These are phyloP conservation scores for Zarea fungicola DNA, from an alignment of 2,329 filamentous ascomycete species.

Conservation along the genomic window DNA sequence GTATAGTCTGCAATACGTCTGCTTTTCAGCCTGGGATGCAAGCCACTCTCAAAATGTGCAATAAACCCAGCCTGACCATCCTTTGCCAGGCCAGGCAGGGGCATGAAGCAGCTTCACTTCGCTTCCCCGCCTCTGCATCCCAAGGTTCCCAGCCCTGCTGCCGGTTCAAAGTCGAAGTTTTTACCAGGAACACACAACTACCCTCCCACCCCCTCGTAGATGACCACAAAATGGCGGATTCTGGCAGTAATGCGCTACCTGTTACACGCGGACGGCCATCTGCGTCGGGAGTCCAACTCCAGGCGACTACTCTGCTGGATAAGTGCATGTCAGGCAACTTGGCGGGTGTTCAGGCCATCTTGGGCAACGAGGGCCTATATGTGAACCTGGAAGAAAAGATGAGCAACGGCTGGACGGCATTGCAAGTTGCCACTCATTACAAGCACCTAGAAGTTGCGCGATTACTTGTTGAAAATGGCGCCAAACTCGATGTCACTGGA, in stretches of 20 bases:
- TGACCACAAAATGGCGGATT: neutral
- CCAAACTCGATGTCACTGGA: neutral
- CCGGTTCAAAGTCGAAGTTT: no score
- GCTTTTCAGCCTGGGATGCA: no score
- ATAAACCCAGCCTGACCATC: no score
- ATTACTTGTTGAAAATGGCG: neutral
- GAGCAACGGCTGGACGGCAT: neutral
- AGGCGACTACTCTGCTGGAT: neutral
- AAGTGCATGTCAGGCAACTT: neutral
- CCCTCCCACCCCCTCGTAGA: no score
- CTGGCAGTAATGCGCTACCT: neutral
- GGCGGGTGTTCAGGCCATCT: neutral
- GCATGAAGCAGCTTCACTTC: no score
- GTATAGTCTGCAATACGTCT: no score
- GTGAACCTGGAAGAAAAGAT: neutral
- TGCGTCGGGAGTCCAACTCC: neutral
- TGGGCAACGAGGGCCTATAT: neutral
- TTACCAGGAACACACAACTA: no score
- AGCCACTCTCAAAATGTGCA: no score
- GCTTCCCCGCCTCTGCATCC: no score
- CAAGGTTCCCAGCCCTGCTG: no score
- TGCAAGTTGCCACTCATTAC: neutral
- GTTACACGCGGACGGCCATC: neutral
- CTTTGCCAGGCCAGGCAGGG: no score
- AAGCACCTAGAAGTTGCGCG: neutral